These are phyloP conservation scores for Sporopachydermia quercuum DNA, from an alignment of 805 yeast species.

Conservation along the genomic window DNA sequence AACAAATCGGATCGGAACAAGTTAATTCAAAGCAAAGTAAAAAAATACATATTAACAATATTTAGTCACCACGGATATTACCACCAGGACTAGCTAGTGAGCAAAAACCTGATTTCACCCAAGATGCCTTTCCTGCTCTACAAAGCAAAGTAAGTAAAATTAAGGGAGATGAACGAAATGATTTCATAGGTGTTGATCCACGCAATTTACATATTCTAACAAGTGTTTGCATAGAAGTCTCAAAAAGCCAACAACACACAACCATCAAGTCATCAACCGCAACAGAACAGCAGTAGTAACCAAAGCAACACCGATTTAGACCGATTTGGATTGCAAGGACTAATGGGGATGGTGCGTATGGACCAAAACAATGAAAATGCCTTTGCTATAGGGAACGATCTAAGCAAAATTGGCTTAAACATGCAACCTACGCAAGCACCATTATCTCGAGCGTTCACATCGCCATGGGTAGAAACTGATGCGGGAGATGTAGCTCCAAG, in stretches of 20 bases:
- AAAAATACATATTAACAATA: background rate
- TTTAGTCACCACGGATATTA: conserved; percentile 2
- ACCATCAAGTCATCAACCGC: too few relatives aligned
- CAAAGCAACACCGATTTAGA: conserved; percentile 28
- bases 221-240: too few relatives aligned
- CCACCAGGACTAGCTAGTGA: conserved; percentile 3
- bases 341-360: conserved; percentile 42
- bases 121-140: background rate
- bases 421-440: conserved; percentile 27
- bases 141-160: background rate
- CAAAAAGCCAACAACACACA: too few relatives aligned
- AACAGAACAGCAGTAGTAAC: background rate
- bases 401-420: conserved; percentile 51
- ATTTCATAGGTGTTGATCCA: too few relatives aligned
- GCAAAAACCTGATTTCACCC: conserved; percentile 6
- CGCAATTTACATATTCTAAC: too few relatives aligned
- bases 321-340: conserved; percentile 53
- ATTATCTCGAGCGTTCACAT: conserved; percentile 53
- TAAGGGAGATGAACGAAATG: conserved; percentile 3
- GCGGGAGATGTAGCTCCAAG: conserved; percentile 83
- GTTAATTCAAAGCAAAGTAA: too few relatives aligned
- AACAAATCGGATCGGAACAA: background rate
- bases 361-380: conserved; percentile 48
- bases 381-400: conserved; percentile 63
- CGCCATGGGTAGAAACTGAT: conserved; percentile 93